A percentile compares a stretch with the other conserved stretches of the same genome.
These are phyloP conservation scores for Rhodotorula paludigena DNA, from an alignment of 768 basidiomycete genomes.

Conservation along the genomic window DNA sequence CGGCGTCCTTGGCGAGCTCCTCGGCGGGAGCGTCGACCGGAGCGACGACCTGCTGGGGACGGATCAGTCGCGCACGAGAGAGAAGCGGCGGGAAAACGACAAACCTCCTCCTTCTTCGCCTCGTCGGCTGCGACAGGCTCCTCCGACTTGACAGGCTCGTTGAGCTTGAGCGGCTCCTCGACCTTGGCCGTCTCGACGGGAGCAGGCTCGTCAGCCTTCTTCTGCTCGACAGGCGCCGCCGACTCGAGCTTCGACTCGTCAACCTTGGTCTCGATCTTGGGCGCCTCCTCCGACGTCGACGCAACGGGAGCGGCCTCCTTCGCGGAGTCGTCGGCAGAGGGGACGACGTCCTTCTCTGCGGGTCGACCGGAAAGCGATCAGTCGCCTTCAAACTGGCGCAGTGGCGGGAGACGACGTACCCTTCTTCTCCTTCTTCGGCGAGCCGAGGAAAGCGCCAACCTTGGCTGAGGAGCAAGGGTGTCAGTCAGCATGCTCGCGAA, in stretches of 20 bases:
- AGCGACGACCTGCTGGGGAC: conserved; percentile 9
- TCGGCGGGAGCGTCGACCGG: conserved; percentile 26
- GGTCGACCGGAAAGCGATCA: neutral
- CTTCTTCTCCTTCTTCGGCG: conserved; percentile 38
- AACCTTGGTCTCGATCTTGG: conserved; percentile 19
- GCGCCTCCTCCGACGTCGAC: conserved; percentile 2
- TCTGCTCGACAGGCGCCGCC: neutral
- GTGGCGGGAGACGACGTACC: neutral
- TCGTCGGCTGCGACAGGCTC: conserved; percentile 1
- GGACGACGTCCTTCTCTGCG: conserved; percentile 26
- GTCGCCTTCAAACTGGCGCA: neutral
- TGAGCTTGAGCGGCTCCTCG: neutral
- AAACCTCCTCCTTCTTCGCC: neutral
- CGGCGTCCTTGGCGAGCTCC: conserved; percentile 21
- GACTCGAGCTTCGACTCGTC: conserved; percentile 13
- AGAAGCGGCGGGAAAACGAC: neutral
- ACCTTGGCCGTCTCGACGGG: neutral
- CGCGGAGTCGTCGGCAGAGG: neutral
- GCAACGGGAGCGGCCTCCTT: neutral
- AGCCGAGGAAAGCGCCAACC: conserved; percentile 23
- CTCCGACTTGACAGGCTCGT: conserved; percentile 3
- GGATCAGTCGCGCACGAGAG: neutral
- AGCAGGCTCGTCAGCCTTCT: neutral
- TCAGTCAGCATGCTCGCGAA: neutral
- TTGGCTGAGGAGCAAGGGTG: conserved; percentile 4